Evolutionary conservation across 1,284 basidiomycete species (phyloP), one percentile per base, ranked within the genome.

Genomic region (Ustilago xerochloae): DNA sequence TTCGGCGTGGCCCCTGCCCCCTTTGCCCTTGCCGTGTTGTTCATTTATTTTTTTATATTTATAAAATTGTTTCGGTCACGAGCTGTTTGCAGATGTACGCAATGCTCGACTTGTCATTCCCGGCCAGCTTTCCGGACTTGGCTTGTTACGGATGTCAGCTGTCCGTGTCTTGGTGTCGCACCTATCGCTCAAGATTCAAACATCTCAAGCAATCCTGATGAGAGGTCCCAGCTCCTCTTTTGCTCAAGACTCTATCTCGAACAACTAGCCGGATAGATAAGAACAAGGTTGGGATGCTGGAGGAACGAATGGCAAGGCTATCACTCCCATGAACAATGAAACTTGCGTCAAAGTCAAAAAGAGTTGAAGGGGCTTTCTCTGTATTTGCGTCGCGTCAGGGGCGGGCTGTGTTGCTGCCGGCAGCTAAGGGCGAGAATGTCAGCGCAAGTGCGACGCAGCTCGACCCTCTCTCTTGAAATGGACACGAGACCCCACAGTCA

Each of bases 401-500:
- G 63, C 63, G 59, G 56, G 55, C 50, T 62, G 41, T 53, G 53
- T 30, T 20, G 54, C 38, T 47, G 54, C 41, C 41, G 24, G 41
- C 41, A 43, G 41, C 12, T 43, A 28, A 43, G 22, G 41, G 20
- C 41, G 5, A 43, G 41, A 43, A 48, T 38, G n/a, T 22, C 30
- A 26, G 29, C 33, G 48, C 51, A 55, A 46, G 35, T 8, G 29
- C 51, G 36, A 58, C 47, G 48, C 47, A 50, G 16, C 12, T 8
- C 6, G 9, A 13, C 39, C 60, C 26, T 45, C 26, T 33, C 36
- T 49, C 15, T 43, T 24, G 24, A 38, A 36, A 20, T 68, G 65
- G 38, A 58, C 65, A 68, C 65, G 59, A 63, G 65, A 68, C 65
- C 65, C 59, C 35, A 68, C 65, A 68, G 50, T 49, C 33, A 20